A percentile compares a stretch with the other conserved stretches of the same genome.
phyloP scores from a whole-genome alignment of 192 early-diverging fungal genomes.

The Backusella parvicylindrica region DNA sequence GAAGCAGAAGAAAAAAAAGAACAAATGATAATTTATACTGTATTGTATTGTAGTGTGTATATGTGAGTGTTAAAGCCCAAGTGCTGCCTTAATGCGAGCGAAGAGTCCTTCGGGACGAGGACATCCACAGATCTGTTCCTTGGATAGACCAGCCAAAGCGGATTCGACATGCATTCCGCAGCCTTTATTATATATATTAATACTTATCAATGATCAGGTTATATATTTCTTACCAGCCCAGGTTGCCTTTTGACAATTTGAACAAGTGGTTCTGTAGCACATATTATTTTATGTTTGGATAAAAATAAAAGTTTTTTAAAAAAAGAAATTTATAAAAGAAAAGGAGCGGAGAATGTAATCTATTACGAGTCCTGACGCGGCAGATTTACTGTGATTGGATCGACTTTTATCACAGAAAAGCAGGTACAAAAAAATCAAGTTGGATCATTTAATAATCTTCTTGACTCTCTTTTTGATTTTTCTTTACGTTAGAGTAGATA shows the following conservation, averaged over 20 bases:
- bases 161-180: conserved; percentile 1
- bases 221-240: conserved; percentile 3
- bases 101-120: neutral
- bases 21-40: neutral
- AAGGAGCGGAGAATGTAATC: neutral
- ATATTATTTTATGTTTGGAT: neutral
- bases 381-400: neutral
- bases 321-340: neutral
- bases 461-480: neutral
- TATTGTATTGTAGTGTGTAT: neutral
- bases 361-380: neutral
- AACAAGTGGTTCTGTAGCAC: neutral
- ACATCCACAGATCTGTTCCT: neutral
- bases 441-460: neutral
- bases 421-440: neutral
- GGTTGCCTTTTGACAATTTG: neutral
- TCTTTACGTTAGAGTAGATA: neutral
- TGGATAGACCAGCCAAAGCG: neutral
- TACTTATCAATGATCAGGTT: too few species aligned
- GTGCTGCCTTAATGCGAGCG: neutral
- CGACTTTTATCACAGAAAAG: neutral
- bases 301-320: neutral
- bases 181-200: neutral
- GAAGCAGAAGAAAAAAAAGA: too few species aligned
- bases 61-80: neutral